Base-by-base conservation (phyloP, 768 basidiomycete species). In the Xerocomellus intermedius region DNA sequence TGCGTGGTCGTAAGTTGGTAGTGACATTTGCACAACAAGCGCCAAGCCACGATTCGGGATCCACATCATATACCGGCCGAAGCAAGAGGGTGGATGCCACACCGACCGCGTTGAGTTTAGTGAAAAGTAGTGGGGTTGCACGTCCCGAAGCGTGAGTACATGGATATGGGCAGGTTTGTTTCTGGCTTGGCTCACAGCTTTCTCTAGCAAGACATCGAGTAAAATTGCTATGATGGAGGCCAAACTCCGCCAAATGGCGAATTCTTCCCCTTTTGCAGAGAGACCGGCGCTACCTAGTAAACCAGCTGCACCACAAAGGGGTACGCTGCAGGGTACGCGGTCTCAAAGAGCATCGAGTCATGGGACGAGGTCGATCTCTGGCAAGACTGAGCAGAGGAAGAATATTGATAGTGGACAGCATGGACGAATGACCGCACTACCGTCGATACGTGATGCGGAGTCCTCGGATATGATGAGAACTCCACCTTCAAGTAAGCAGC, bases 191-290 rank as follows among this genome's bases (percentile, higher is more conserved):
- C 59, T 65, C 19, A 64, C 41, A 21, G 32, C 22, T 39, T 22
- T 24, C 52, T 36, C 47, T 52, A 63, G 63, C 43, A 95, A 91
- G 47, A 94, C 91, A 2, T 75, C 81, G 42, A 86, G 85, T 62
- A 97, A 98, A 73, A 99, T 99, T 62, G 94, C 94, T 8, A 82
- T 87, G 64, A 89, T 98, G 81, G 97, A 99, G 73, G 96, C 96
- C 3, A 99, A 99, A 71, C 77, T 99, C 22, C 82, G 85, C 17
- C 83, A 91, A 58, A 84, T 97, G 81, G 83, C 85, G 62, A 67
- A 55, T 52, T 67, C 64, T 14, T 63, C 62, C 1, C 24, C 58
- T 2, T 65, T 64, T 26, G 37, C 46, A 0, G 66, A 69, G 28
- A 56, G 55, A 50, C 59, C 68, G 16, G 55, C 46, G 14, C 42